Conservation (phyloP, 176 grass and related monocot species). For the Metroxylon sagu region DNA sequence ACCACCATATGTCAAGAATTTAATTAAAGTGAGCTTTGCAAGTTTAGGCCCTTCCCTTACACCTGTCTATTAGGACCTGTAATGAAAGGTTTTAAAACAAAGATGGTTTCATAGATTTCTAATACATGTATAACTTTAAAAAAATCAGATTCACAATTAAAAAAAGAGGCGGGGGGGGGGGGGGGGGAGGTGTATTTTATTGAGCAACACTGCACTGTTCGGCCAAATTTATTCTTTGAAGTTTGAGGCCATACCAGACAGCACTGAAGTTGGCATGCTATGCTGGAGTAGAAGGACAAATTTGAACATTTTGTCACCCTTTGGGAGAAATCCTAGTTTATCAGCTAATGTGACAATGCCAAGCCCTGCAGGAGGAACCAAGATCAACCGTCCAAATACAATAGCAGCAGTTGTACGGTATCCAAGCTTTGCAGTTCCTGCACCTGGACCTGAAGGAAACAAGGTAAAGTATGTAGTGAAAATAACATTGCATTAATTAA, state of each 20-base stretch:
- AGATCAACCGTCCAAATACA: constrained; percentile 67
- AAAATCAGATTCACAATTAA: too few species aligned
- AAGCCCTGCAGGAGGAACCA: constrained; percentile 85
- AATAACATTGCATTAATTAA: too few species aligned
- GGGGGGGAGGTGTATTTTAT: too few species aligned
- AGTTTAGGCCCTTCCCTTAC: too few species aligned
- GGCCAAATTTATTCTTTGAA: neutral
- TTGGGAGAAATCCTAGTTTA: constrained; percentile 75
- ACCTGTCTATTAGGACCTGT: too few species aligned
- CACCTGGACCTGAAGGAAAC: constrained; percentile 65
- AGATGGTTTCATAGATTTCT: too few species aligned
- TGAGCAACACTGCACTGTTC: too few species aligned
- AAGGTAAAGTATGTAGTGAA: constrained; percentile 3
- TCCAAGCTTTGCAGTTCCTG: constrained; percentile 89
- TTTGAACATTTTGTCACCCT: constrained; percentile 97
- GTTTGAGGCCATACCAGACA: constrained; percentile 60
- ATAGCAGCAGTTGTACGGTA: constrained; percentile 72
- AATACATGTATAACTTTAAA: too few species aligned
- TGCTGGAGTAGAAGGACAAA: constrained; percentile 92
- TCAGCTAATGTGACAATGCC: constrained; percentile 70
- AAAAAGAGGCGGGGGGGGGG: too few species aligned
- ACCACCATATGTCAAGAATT: neutral
- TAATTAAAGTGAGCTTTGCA: neutral
- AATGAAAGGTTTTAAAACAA: too few species aligned
- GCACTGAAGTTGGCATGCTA: constrained; percentile 93